Evolutionary conservation across 345 rosid genomes (phyloP).

Genomic region (Eucalyptus leucophloia): DNA sequence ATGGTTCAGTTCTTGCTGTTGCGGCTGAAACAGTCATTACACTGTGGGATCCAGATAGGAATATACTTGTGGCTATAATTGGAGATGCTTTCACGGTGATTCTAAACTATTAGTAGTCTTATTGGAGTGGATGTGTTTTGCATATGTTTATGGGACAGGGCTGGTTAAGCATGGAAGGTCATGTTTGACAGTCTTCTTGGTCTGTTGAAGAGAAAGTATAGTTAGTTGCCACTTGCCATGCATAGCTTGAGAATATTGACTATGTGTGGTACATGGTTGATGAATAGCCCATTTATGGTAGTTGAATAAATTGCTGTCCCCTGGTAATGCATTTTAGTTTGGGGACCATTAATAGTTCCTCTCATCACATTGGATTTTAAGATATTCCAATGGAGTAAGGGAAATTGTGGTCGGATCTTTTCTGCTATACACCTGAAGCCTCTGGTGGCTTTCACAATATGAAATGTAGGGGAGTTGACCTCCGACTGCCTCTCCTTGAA

Average conservation of each 20-base stretch:
- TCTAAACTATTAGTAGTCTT: not conserved
- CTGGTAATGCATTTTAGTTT: not conserved
- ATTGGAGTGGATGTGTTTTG: not conserved
- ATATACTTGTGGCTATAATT: slow-evolving; percentile 66
- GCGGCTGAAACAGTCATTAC: slow-evolving; percentile 88
- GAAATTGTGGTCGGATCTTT: not conserved
- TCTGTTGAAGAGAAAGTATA: not conserved
- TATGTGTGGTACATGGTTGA: not conserved
- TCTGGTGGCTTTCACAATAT: not conserved
- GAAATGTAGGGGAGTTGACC: not conserved
- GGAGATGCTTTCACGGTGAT: slow-evolving; percentile 61
- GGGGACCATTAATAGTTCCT: not conserved
- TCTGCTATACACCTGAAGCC: not conserved
- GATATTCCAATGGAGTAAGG: not conserved
- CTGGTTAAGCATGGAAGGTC: not conserved
- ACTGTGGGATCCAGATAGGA: slow-evolving; percentile 78
- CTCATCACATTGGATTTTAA: not conserved
- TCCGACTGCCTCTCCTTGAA: not conserved
- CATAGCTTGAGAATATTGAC: not conserved
- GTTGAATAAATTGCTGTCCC: not conserved
- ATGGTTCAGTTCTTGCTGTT: slow-evolving; percentile 96
- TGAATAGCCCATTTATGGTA: not conserved
- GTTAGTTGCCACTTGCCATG: not conserved
- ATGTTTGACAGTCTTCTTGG: not conserved
- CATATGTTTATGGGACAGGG: not conserved